Base-by-base conservation (phyloP, 2,329 filamentous ascomycete genomes). In the Myriosclerotinia curreyana region DNA sequence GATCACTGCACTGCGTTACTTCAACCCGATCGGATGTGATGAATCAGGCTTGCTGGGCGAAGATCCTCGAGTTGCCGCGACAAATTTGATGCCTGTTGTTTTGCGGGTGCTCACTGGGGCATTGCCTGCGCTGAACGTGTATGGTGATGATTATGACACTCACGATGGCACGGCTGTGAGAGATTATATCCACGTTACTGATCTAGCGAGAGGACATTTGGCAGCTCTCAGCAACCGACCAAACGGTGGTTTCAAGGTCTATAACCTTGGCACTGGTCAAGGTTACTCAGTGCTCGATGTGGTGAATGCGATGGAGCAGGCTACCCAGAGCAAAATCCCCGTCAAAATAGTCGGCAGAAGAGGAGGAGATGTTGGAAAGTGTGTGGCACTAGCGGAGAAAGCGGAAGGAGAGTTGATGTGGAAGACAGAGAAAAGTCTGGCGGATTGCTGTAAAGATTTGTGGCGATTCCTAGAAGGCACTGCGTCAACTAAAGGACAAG, bases 11-110 rank as follows among this genome's bases (percentile, higher is more conserved):
- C 77, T 89, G 36, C 80, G 86, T 38, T 89, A 89, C 75, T 89
- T 89, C 77, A 89, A 88, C 67, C 86, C 86, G 0, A 83, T 88
- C 61, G 86, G 86, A 9, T 88, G 85, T 73, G 84, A 89, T 71
- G 77, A 83, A 34, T 87, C 84, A 3, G 86, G 86, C 20, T 76
- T 86, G 8, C 77, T 89, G 14, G 84, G 86, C 22, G 86, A 89
- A 75, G 83, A 87, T 72, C 86, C 86, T 31, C 79, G 82, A 63
- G 82, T 82, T 64, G 80, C 79, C 44, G 84, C 86, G 11, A 86
- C 83, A 48, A 89, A 89, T 71, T 78, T 89, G 46, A 83, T 88
- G 66, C 86, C 86, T 0, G 83, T 88, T 8, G 82, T 89, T 49
- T 80, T 84, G 56, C 83, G 84, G 61, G 85, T 87, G 9, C 78